Evolutionary conservation across 805 yeast genomes (phyloP), one percentile per base, ranked within the genome.

Genomic region (Kurtzmaniella fragi): DNA sequence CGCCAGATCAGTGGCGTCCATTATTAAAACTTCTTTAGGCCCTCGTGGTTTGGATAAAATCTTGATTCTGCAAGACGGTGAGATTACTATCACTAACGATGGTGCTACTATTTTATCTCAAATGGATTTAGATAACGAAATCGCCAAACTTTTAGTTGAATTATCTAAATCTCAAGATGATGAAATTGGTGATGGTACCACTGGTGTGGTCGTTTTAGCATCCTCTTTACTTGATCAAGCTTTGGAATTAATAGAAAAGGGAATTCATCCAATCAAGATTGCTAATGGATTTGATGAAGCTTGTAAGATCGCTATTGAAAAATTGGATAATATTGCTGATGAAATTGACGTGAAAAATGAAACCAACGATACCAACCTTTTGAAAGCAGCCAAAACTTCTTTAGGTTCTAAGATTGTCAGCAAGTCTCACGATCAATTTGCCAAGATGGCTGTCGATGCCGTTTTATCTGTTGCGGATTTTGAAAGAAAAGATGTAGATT

Each of bases 11-110:
- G 97, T 93, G 38, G 87, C 98, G 10, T 82, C 90, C 27, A 88
- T 93, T 43, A 82, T 93, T 46, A 87, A 84, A 57, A 85, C 97
- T 1, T 88, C 96, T 1, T 70, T 93, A 47, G 99, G 99, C 8
- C 99, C 99, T 37, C 79, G 99, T 58, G 99, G 99, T n/a, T 70
- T 95, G 54, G 99, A 93, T 64, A 93, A 93, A 70, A 93, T 93
- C 54, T 74, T 93, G 49, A 86, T 93, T 47, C 80, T 90, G 38
- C 98, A 93, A 25, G 99, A 95, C 59, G 98, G 99, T 15, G 98
- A 93, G 42, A 93, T 93, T 62, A 93, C 96, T 40, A 91, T 93
- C 53, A 93, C 99, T 36, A 93, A 93, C 60, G 99, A 93, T 60
- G 99, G 99, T 52, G 99, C 98, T 33, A 95, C 99, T 10, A 95